phyloP scores from a whole-genome alignment of 2,329 filamentous ascomycete genomes.

The Penicillium frequentans region DNA sequence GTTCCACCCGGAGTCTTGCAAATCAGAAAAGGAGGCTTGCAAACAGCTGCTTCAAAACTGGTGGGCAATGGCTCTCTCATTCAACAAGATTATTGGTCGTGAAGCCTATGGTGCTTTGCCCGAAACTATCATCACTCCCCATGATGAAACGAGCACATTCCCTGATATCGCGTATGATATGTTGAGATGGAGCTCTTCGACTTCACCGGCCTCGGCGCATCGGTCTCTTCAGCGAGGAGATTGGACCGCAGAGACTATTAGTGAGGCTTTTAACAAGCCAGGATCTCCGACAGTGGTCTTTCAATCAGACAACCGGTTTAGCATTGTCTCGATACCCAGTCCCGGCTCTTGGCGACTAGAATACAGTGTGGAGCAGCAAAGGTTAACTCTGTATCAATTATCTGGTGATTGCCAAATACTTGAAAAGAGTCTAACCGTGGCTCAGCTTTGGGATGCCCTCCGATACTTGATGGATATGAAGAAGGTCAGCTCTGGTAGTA shows the following conservation, averaged over 20 bases:
- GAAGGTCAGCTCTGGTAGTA: conserved; percentile 35
- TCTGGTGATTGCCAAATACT: conserved; percentile 3
- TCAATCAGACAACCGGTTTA: conserved; percentile 46
- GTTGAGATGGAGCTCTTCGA: conserved; percentile 33
- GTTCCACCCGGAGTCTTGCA: conserved; percentile 90
- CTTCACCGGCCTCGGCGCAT: conserved; percentile 25
- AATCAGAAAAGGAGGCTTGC: conserved; percentile 61
- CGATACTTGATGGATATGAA: conserved; percentile 43
- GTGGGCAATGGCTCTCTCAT: conserved; percentile 66
- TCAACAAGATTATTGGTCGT: conserved; percentile 51
- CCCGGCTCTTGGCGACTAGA: conserved; percentile 39
- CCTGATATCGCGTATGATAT: conserved; percentile 50
- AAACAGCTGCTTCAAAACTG: conserved; percentile 69
- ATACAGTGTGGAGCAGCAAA: conserved; percentile 28
- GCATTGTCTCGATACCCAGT: conserved; percentile 37
- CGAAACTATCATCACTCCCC: conserved; percentile 18
- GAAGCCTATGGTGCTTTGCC: conserved; percentile 21
- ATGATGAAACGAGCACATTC: conserved; percentile 18
- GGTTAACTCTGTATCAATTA: conserved; percentile 25
- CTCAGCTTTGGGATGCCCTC: conserved; percentile 36
- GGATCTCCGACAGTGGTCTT: conserved; percentile 36
- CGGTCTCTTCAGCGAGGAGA: conserved; percentile 24
- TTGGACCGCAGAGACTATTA: conserved; percentile 33
- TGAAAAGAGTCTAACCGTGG: conserved; percentile 20
- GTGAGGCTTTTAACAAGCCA: conserved; percentile 35